Conservation (phyloP, 78 protist species). For the Dictyostelium firmibasis region DNA sequence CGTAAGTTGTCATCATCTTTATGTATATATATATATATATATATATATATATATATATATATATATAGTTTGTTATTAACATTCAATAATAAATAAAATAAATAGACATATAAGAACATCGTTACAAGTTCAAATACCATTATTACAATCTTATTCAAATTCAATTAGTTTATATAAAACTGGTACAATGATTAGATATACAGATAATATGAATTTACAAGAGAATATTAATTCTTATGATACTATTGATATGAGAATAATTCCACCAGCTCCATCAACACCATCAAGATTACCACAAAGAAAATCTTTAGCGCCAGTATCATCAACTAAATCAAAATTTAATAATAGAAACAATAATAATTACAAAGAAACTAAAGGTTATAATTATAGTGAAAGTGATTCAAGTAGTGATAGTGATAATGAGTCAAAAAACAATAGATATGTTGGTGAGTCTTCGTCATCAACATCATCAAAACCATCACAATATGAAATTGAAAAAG, state of each 20-base stretch:
- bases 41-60: background rate
- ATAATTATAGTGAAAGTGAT: background rate
- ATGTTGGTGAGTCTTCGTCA: background rate
- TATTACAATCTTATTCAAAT: background rate
- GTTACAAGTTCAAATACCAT: background rate
- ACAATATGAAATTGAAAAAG: background rate
- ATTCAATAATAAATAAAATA: background rate
- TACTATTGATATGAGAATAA: background rate
- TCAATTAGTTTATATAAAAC: background rate
- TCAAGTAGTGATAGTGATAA: background rate
- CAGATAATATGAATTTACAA: background rate
- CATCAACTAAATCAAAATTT: background rate
- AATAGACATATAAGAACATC: constrained; percentile 24
- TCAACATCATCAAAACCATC: background rate
- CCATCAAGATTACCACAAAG: background rate
- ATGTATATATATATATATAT: background rate
- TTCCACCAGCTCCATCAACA: background rate
- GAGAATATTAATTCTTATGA: constrained; percentile 1
- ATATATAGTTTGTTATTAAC: background rate
- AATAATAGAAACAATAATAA: background rate
- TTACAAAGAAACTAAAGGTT: background rate
- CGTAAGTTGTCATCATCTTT: background rate
- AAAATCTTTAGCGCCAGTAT: background rate
- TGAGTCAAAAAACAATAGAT: constrained; percentile 29
- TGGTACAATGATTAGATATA: background rate